Conservation (phyloP, 2,329 filamentous ascomycete genomes). For the Dothideomycetidae sp. region DNA sequence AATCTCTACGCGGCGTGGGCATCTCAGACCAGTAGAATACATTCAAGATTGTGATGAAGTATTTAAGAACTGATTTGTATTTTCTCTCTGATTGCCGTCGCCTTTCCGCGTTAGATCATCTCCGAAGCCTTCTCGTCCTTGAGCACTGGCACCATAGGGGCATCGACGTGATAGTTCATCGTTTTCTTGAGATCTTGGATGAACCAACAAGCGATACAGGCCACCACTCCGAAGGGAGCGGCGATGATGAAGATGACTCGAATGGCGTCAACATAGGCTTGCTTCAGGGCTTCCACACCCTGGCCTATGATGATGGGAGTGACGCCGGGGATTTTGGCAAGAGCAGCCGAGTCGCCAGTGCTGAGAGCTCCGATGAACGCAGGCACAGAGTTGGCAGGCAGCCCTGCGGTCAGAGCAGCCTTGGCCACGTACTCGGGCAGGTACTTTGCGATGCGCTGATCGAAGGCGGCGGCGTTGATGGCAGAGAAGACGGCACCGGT, state of each 20-base stretch:
- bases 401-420: slow-evolving; percentile 25
- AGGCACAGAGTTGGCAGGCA: slow-evolving; percentile 21
- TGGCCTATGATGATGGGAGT: slow-evolving; percentile 21
- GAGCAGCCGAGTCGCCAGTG: slow-evolving; percentile 13
- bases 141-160: no score
- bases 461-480: slow-evolving; percentile 29
- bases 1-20: no score
- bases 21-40: no score
- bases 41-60: no score
- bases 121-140: no score
- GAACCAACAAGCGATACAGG: slow-evolving; percentile 11
- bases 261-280: slow-evolving; percentile 28
- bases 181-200: no score
- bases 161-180: no score
- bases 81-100: no score
- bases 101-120: no score
- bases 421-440: slow-evolving; percentile 25
- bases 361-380: slow-evolving; percentile 24
- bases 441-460: slow-evolving; percentile 24
- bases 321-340: slow-evolving; percentile 21
- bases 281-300: slow-evolving; percentile 21
- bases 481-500: slow-evolving; percentile 27
- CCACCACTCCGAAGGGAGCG: slow-evolving; percentile 13
- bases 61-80: no score
- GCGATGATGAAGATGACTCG: slow-evolving; percentile 25